Evolutionary conservation across 1,284 basidiomycete species (phyloP).

Genomic region (Ceratobasidium sp.): DNA sequence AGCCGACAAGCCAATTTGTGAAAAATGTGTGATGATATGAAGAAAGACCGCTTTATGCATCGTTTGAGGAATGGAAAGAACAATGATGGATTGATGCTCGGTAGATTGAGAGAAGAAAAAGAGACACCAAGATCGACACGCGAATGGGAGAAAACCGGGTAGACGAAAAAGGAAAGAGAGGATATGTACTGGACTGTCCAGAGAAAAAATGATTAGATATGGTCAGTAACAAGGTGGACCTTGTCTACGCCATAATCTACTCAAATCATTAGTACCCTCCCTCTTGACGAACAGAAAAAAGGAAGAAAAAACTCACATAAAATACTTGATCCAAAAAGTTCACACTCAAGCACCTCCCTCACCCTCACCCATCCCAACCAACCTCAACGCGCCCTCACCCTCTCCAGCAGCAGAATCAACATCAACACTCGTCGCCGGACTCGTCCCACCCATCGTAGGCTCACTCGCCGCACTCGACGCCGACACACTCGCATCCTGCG

Average conservation of each 20-base stretch:
- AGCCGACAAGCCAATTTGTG: slow-evolving; percentile 5
- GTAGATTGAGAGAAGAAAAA: not conserved
- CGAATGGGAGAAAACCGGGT: not conserved
- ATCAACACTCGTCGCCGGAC: slow-evolving; percentile 21
- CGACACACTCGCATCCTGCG: slow-evolving; percentile 54
- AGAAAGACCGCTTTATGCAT: slow-evolving; percentile 24
- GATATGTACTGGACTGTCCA: too few relatives aligned
- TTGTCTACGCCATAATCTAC: too few relatives aligned
- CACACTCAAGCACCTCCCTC: not conserved
- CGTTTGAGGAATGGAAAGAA: not conserved
- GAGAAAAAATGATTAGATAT: too few relatives aligned
- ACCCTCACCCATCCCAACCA: slow-evolving; percentile 20
- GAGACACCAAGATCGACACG: not conserved
- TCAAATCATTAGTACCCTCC: too few relatives aligned
- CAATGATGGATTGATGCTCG: not conserved
- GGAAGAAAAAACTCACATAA: slow-evolving; percentile 29
- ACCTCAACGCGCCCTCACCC: slow-evolving; percentile 13
- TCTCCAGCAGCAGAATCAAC: not conserved
- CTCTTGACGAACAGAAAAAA: not conserved
- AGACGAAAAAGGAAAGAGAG: not conserved
- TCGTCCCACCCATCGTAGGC: slow-evolving; percentile 26
- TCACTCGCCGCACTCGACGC: slow-evolving; percentile 28
- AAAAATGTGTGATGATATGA: slow-evolving; percentile 2
- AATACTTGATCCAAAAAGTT: slow-evolving; percentile 31
- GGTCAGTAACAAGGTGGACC: too few relatives aligned